Evolutionary conservation across 2,329 filamentous ascomycete genomes (phyloP).

Genomic region (Cytospora schulzeri): DNA sequence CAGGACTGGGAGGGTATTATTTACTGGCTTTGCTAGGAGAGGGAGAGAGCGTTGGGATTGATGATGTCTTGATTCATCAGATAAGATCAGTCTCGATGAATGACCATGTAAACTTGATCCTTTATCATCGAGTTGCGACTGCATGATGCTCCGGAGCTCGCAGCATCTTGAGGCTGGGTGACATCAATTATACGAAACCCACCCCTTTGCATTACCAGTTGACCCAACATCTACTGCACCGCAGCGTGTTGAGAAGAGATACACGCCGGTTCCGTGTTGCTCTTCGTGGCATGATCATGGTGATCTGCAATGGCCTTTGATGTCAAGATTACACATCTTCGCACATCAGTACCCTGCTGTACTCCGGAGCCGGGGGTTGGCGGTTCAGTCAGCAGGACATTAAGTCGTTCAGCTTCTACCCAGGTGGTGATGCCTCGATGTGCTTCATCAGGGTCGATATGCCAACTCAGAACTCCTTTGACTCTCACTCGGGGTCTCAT

Average conservation of each 20-base stretch:
- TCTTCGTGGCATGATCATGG: not conserved
- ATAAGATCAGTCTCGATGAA: not conserved
- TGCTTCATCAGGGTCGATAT: no score
- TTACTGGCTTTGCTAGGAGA: no score
- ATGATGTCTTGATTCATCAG: not conserved
- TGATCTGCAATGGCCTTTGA: not conserved
- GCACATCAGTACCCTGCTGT: not conserved
- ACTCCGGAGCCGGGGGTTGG: not conserved
- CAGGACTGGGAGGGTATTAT: not conserved
- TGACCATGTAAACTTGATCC: not conserved
- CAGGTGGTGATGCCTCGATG: no score
- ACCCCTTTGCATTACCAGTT: not conserved
- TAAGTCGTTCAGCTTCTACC: not conserved
- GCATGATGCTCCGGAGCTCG: not conserved
- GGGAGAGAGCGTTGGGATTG: no score
- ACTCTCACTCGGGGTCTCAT: no score
- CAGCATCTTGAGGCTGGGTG: not conserved
- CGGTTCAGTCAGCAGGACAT: not conserved
- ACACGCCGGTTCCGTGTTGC: not conserved
- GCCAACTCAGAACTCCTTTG: no score
- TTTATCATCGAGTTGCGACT: not conserved
- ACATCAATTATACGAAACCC: not conserved
- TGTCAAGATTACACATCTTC: not conserved
- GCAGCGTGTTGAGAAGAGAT: not conserved
- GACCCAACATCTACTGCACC: not conserved